Percentiles rank a stretch among this genome's conserved stretches.
Evolutionary conservation across 2,329 filamentous ascomycete genomes (phyloP).

Genomic region (Diaporthe capsici): DNA sequence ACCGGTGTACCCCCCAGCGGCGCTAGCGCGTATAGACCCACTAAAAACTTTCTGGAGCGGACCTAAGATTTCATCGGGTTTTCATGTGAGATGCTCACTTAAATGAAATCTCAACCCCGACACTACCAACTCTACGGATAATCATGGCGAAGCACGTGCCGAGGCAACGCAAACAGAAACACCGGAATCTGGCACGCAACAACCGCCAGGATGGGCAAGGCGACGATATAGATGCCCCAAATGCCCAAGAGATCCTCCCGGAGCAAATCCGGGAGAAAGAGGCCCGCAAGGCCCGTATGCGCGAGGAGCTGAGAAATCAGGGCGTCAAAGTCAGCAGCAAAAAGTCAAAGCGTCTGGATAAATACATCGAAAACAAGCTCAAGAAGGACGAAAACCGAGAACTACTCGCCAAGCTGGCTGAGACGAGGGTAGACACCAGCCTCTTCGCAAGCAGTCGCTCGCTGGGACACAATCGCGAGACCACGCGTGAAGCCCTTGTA

Average conservation of each 20-base stretch:
- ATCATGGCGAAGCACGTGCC: slow-evolving; percentile 65
- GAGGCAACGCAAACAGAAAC: slow-evolving; percentile 78
- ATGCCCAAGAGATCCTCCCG: slow-evolving; percentile 66
- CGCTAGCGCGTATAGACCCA: neutral
- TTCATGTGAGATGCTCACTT: slow-evolving; percentile 13
- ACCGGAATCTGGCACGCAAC: slow-evolving; percentile 76
- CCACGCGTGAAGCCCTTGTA: slow-evolving; percentile 77
- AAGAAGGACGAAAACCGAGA: slow-evolving; percentile 93
- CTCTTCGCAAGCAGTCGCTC: slow-evolving; percentile 83
- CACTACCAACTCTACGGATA: neutral
- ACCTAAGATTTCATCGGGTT: slow-evolving; percentile 5
- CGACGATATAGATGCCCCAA: slow-evolving; percentile 64
- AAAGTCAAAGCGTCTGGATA: slow-evolving; percentile 77
- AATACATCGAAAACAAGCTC: slow-evolving; percentile 88
- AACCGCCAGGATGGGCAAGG: slow-evolving; percentile 55
- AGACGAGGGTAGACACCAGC: slow-evolving; percentile 84
- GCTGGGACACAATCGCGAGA: slow-evolving; percentile 80
- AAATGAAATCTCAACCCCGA: neutral
- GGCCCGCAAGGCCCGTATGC: slow-evolving; percentile 68
- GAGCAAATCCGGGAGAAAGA: slow-evolving; percentile 63
- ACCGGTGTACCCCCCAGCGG: neutral
- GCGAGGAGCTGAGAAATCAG: slow-evolving; percentile 65
- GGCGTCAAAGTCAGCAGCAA: slow-evolving; percentile 72
- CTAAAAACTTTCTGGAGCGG: slow-evolving; percentile 6
- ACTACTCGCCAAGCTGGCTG: slow-evolving; percentile 85